Evolutionary conservation across 805 yeast species (phyloP).

Genomic region (Spathaspora boniae): DNA sequence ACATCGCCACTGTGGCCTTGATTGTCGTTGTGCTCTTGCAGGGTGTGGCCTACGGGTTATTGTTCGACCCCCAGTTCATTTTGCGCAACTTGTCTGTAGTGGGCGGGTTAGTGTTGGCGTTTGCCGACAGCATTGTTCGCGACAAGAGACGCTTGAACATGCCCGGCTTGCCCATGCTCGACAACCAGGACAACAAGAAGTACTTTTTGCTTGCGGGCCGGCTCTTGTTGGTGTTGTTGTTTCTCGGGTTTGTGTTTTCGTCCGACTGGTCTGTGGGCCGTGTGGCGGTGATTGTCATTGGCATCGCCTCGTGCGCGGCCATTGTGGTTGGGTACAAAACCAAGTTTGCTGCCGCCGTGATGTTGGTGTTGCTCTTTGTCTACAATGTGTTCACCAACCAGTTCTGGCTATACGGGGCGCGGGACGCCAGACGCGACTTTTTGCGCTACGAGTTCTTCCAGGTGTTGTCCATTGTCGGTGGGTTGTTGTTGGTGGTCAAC

Average conservation of each 20-base stretch:
- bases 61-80: slow-evolving; percentile 76
- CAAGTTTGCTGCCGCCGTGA: slow-evolving; percentile 72
- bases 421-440: slow-evolving; percentile 80
- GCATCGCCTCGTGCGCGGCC: slow-evolving; percentile 65
- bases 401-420: slow-evolving; percentile 76
- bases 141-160: slow-evolving; percentile 61
- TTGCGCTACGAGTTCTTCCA: slow-evolving; percentile 92
- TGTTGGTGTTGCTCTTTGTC: slow-evolving; percentile 65
- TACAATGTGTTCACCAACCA: slow-evolving; percentile 81
- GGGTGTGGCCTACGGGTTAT: slow-evolving; percentile 84
- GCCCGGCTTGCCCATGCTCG: slow-evolving; percentile 76
- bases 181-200: slow-evolving; percentile 70
- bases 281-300: slow-evolving; percentile 61
- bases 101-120: slow-evolving; percentile 87
- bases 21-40: slow-evolving; percentile 72
- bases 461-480: slow-evolving; percentile 92
- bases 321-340: slow-evolving; percentile 93
- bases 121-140: slow-evolving; percentile 80
- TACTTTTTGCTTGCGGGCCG: slow-evolving; percentile 86
- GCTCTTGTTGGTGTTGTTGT: slow-evolving; percentile 76
- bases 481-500: slow-evolving; percentile 81
- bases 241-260: slow-evolving; percentile 78
- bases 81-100: slow-evolving; percentile 84
- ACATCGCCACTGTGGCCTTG: slow-evolving; percentile 67
- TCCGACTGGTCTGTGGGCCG: slow-evolving; percentile 69